phyloP scores from a whole-genome alignment of 2,329 filamentous ascomycete species.

The Coniochaeta ligniaria region DNA sequence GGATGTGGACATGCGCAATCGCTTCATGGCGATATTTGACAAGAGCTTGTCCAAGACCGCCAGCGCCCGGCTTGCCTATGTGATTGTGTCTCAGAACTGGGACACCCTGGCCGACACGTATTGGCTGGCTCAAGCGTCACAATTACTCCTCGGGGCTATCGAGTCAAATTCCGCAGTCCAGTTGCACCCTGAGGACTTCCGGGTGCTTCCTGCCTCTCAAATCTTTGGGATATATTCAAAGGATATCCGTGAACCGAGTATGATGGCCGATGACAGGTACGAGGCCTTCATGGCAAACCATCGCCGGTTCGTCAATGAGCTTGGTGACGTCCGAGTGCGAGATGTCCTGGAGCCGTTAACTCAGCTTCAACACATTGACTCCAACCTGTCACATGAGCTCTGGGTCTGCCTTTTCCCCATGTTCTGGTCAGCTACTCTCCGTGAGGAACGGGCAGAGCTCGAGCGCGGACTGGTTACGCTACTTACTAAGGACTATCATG shows the following conservation, averaged over 20 bases:
- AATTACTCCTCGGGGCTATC: slow-evolving; percentile 83
- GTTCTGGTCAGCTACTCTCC: slow-evolving; percentile 82
- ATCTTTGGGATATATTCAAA: slow-evolving; percentile 67
- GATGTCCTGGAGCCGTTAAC: slow-evolving; percentile 85
- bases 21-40: slow-evolving; percentile 95
- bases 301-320: slow-evolving; percentile 73
- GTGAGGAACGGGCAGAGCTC: slow-evolving; percentile 83
- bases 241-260: slow-evolving; percentile 54
- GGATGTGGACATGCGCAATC: slow-evolving; percentile 93
- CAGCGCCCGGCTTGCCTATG: slow-evolving; percentile 80
- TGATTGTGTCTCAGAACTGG: slow-evolving; percentile 92
- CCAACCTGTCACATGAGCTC: slow-evolving; percentile 73
- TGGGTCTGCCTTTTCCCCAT: slow-evolving; percentile 91
- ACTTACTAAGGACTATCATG: slow-evolving; percentile 92
- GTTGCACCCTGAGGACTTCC: slow-evolving; percentile 79
- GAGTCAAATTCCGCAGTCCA: slow-evolving; percentile 76
- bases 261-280: slow-evolving; percentile 76
- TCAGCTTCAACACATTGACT: slow-evolving; percentile 87
- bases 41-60: slow-evolving; percentile 89
- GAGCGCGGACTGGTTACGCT: slow-evolving; percentile 87
- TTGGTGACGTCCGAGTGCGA: slow-evolving; percentile 78
- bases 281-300: slow-evolving; percentile 74
- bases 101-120: slow-evolving; percentile 91
- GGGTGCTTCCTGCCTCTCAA: slow-evolving; percentile 63
- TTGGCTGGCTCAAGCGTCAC: slow-evolving; percentile 93